Evolutionary conservation across 306 rosid genomes (phyloP), one percentile per base, ranked within the genome.

Genomic region (Dalbergia oliveri): DNA sequence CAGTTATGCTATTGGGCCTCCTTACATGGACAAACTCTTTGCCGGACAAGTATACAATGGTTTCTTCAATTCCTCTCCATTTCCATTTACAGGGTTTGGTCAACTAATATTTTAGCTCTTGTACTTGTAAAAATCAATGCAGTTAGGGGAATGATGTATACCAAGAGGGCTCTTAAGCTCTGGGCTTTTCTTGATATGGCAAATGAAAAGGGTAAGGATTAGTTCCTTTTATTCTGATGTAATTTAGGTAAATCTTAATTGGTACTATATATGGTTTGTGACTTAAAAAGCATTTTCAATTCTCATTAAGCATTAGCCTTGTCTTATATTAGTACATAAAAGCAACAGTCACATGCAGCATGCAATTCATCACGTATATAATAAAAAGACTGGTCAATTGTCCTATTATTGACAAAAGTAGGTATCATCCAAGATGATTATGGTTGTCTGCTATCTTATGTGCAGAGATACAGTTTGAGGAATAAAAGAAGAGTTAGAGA

Each of bases 81-180:
- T 26, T 69, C 80, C 31, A 41, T 10, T 33, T 6, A 69, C 75
- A 59, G 67, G 33, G 41, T 76, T 72, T 78, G 81, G 63, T 75
- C 14, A 34, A 73, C 79, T 58, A 37, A 75, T 53, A 51, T 14
- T 73, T 79, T 72, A n/a, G 67, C 19, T 64, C 45, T 83, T 67
- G 69, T 83, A 69, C 84, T 77, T 77, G 44, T 56, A 73, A 60
- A 73, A 60, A 68, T 54, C 54, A 26, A 81, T 88, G 81, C 94
- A 95, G 99, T 95, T 43, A 89, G 98, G 88, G 99, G 99, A 78
- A 95, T 95, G 98, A 95, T 95, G 99, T 95, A 95, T 95, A 93
- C 78, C 88, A 97, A n/a, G 68, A 84, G 98, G 79, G 99, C 99
- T 76, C 82, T 95, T 80, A 93, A 93, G 90, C 99, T 95, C 76